phyloP scores from a whole-genome alignment of 1,284 basidiomycete genomes.

The Cerrena zonata region DNA sequence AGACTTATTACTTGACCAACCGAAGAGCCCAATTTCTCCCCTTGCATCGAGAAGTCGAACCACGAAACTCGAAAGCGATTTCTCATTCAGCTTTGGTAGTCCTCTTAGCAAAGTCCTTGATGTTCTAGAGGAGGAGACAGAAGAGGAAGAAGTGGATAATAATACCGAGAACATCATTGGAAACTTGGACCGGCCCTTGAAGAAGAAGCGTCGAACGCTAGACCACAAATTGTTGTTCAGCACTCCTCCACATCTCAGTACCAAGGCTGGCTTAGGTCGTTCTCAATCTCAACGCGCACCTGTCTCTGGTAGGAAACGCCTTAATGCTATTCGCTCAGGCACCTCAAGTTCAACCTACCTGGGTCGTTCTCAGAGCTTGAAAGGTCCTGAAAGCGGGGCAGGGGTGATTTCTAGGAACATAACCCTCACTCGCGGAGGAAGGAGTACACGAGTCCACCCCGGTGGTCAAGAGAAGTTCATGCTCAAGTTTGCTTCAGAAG shows the following conservation, averaged over 20 bases:
- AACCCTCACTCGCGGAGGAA: conserved; percentile 16
- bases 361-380: conserved; percentile 21
- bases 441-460: conserved; percentile 3
- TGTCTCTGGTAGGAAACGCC: conserved; percentile 3
- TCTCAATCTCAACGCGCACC: conserved; percentile 14
- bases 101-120: conserved; percentile 4
- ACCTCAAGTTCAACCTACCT: too few species aligned
- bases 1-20: not conserved
- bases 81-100: conserved; percentile 1
- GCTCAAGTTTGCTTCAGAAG: conserved; percentile 1
- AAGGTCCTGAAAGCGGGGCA: conserved; percentile 11
- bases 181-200: not conserved
- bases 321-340: conserved; percentile 1
- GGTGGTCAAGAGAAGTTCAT: not conserved
- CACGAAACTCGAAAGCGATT: not conserved
- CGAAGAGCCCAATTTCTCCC: conserved; percentile 9
- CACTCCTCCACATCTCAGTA: conserved; percentile 1
- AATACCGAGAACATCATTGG: not conserved
- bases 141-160: conserved; percentile 4
- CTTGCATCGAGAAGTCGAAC: conserved; percentile 4
- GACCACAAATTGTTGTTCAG: not conserved
- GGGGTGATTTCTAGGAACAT: conserved; percentile 16
- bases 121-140: conserved; percentile 9
- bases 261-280: conserved; percentile 2
- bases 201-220: conserved; percentile 10